Percentiles rank a stretch among this genome's conserved stretches.
These are phyloP conservation scores for Panus rudis DNA, from an alignment of 768 basidiomycete genomes.

Conservation along the genomic window DNA sequence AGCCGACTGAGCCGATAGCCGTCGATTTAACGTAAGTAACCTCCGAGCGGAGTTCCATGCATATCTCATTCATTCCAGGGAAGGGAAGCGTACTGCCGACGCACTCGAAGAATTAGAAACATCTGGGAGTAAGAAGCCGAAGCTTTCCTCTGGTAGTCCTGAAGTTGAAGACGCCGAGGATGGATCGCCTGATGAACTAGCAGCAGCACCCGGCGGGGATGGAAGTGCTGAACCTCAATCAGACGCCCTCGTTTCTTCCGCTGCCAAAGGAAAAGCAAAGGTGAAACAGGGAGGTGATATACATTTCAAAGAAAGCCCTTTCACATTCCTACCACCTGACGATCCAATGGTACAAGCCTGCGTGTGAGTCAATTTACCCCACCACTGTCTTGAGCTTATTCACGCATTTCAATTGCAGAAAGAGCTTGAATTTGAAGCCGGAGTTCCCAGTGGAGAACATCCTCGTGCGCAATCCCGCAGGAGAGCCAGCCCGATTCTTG, in stretches of 20 bases:
- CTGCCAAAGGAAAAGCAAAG: constrained; percentile 15
- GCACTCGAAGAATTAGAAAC: constrained; percentile 31
- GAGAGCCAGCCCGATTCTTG: constrained; percentile 66
- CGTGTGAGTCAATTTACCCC: constrained; percentile 45
- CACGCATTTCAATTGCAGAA: constrained; percentile 33
- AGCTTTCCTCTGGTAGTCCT: constrained; percentile 25
- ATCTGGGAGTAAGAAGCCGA: constrained; percentile 47
- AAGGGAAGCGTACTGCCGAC: constrained; percentile 46
- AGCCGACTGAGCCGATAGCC: neutral
- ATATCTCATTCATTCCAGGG: constrained; percentile 17
- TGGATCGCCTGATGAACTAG: constrained; percentile 8
- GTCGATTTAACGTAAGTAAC: too few relatives aligned
- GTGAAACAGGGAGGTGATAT: constrained; percentile 18
- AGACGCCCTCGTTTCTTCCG: neutral
- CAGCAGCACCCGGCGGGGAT: constrained; percentile 5
- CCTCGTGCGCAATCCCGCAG: constrained; percentile 80
- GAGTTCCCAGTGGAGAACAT: constrained; percentile 71
- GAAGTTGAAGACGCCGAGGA: constrained; percentile 10
- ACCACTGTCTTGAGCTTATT: neutral
- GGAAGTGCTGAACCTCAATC: constrained; percentile 16
- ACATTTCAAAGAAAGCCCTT: constrained; percentile 78
- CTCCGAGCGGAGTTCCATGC: neutral
- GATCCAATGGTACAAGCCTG: constrained; percentile 67
- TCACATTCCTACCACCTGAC: constrained; percentile 66
- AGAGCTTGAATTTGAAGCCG: constrained; percentile 60